These are phyloP conservation scores for Pichia exigua DNA, from an alignment of 805 yeast species.

Conservation along the genomic window DNA sequence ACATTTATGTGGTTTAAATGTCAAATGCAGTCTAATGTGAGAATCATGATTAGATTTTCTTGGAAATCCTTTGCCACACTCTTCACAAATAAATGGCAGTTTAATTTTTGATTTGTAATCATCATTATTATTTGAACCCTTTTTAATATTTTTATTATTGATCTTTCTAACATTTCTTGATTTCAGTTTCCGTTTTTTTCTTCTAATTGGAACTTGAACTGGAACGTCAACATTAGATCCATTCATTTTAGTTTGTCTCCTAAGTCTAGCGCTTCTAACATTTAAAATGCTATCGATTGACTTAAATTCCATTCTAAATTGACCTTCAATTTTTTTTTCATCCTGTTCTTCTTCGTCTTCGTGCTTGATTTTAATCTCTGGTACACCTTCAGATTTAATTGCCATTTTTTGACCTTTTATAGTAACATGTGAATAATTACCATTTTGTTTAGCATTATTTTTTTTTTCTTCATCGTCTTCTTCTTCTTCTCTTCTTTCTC, in stretches of 20 bases:
- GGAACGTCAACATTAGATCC: neutral
- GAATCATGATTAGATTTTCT: constrained; percentile 15
- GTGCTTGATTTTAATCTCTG: neutral
- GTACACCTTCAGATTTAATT: neutral
- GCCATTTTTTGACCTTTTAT: neutral
- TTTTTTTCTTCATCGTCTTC: too few relatives aligned
- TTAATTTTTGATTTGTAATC: neutral
- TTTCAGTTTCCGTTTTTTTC: neutral
- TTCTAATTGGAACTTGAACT: neutral
- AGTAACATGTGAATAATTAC: too few relatives aligned
- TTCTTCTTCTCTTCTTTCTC: too few relatives aligned
- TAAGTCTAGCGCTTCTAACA: neutral
- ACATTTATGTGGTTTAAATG: constrained; percentile 10
- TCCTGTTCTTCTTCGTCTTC: neutral
- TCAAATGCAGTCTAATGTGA: constrained; percentile 11
- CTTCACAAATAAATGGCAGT: constrained; percentile 3
- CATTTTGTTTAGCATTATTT: too few relatives aligned
- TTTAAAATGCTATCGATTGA: neutral
- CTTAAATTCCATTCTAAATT: neutral
- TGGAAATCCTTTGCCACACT: constrained; percentile 11
- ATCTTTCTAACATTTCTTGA: neutral
- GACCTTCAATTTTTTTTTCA: neutral
- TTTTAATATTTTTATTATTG: neutral
- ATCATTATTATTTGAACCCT: neutral
- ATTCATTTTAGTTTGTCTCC: neutral